Evolutionary conservation across 2,329 filamentous ascomycete genomes (phyloP).

Genomic region (Phaeosphaeria sp.): DNA sequence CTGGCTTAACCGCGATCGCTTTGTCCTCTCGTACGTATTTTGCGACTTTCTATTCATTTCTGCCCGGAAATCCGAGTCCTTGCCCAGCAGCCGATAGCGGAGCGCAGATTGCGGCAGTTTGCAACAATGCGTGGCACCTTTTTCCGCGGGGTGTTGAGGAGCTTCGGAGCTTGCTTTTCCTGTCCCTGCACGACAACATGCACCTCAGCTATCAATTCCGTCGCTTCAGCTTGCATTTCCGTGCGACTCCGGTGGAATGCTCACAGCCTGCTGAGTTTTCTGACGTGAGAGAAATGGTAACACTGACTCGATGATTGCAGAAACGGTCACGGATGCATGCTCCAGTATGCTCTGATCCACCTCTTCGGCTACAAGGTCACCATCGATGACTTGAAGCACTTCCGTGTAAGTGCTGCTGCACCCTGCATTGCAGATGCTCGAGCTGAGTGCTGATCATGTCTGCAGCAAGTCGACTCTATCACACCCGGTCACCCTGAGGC

Average conservation of each 20-base stretch:
- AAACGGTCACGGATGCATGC: constrained; percentile 99
- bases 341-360: constrained; percentile 97
- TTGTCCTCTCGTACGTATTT: constrained; percentile 91
- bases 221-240: constrained; percentile 13
- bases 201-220: background rate
- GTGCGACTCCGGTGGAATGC: constrained; percentile 18
- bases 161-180: background rate
- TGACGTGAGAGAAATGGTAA: background rate
- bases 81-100: constrained; percentile 3
- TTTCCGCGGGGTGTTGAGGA: constrained; percentile 26
- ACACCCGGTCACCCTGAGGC: constrained; percentile 96
- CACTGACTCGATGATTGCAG: constrained; percentile 56
- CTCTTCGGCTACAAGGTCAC: constrained; percentile 88
- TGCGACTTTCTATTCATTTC: background rate
- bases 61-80: background rate
- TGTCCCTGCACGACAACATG: background rate
- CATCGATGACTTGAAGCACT: constrained; percentile 92
- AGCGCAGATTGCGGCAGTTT: constrained; percentile 4
- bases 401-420: constrained; percentile 74
- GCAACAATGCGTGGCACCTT: constrained; percentile 8
- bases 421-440: constrained; percentile 56
- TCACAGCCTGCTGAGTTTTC: background rate
- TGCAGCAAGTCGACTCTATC: constrained; percentile 73
- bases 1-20: constrained; percentile 97
- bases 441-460: constrained; percentile 18